These are phyloP conservation scores for Solanum chilense DNA, from an alignment of 257 asterid genomes.

Conservation along the genomic window DNA sequence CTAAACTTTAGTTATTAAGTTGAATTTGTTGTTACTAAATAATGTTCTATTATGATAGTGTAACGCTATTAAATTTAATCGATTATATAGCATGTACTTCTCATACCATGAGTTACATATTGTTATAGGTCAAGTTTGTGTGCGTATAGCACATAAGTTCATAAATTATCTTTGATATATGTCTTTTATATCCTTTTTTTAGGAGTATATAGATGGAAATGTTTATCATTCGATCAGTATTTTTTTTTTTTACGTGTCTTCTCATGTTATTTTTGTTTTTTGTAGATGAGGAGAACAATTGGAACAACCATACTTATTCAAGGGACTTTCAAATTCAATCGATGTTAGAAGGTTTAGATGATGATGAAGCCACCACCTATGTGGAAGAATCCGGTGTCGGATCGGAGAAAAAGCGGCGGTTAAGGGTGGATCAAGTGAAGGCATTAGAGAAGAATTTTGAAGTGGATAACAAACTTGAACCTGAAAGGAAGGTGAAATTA, in stretches of 20 bases:
- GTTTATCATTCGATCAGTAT: background rate
- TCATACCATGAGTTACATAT: background rate
- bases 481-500: constrained; percentile 71
- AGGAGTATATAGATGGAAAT: accelerated
- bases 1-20: background rate
- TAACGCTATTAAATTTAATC: background rate
- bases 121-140: background rate
- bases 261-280: background rate
- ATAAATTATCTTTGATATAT: too few species aligned
- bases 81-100: background rate
- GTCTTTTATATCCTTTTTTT: background rate
- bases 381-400: constrained; percentile 50
- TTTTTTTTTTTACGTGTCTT: background rate
- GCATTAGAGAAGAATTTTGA: constrained; percentile 85
- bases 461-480: constrained; percentile 81
- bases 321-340: constrained; percentile 44
- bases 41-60: background rate
- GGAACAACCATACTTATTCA: constrained; percentile 26
- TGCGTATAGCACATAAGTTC: background rate
- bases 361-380: constrained; percentile 42
- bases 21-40: background rate
- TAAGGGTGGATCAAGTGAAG: constrained; percentile 69
- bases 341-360: constrained; percentile 67
- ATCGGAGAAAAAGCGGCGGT: constrained; percentile 60
- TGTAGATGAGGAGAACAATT: constrained; percentile 40